Percentiles rank a stretch among this genome's conserved stretches.
phyloP scores from a whole-genome alignment of 2,329 filamentous ascomycete genomes.

The Epichloe brachyelytri region DNA sequence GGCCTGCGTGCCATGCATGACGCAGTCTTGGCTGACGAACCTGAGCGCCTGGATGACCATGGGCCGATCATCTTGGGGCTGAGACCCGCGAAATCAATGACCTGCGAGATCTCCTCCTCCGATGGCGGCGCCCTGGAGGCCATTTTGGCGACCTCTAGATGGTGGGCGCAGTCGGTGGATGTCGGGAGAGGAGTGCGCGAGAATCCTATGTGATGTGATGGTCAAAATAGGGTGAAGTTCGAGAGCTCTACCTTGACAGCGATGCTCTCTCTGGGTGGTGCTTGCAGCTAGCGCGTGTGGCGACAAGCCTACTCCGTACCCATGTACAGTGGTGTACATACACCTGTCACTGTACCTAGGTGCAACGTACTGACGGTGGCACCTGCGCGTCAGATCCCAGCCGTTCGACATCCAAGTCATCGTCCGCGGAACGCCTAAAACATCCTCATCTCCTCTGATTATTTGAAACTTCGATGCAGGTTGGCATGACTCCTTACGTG shows the following conservation, averaged over 20 bases:
- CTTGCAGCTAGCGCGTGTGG: neutral
- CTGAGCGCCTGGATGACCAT: conserved; percentile 30
- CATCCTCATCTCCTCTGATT: too few relatives aligned
- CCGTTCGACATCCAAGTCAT: too few relatives aligned
- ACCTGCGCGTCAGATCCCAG: neutral
- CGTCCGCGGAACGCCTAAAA: too few relatives aligned
- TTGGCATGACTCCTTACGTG: too few relatives aligned
- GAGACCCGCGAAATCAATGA: conserved; percentile 30
- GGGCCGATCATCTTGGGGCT: conserved; percentile 22
- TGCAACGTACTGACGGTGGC: too few relatives aligned
- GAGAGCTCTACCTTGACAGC: neutral
- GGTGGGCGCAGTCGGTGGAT: neutral
- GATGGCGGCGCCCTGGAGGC: conserved; percentile 24
- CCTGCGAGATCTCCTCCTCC: conserved; percentile 23
- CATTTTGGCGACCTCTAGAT: conserved; percentile 12
- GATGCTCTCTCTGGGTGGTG: neutral
- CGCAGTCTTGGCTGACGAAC: conserved; percentile 12
- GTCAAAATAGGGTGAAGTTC: neutral
- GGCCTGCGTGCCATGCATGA: neutral
- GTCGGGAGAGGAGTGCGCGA: neutral
- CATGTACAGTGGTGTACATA: too few relatives aligned
- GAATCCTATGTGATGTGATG: neutral
- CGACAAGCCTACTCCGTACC: neutral
- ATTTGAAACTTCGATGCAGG: too few relatives aligned
- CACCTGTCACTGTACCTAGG: too few relatives aligned